phyloP scores from a whole-genome alignment of 306 rosid species.

The Castanopsis chinensis region DNA sequence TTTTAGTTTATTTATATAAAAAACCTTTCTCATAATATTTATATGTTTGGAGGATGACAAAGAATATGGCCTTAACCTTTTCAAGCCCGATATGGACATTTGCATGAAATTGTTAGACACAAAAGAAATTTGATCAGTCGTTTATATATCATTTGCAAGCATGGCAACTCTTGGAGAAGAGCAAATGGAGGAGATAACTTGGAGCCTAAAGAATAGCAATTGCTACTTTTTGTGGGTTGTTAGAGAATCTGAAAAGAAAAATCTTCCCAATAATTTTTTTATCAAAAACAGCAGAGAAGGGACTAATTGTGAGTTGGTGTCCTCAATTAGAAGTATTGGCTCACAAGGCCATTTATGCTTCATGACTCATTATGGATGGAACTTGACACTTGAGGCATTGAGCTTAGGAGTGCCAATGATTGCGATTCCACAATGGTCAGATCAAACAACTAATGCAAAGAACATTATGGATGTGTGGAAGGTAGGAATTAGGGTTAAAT shows the following conservation, averaged over 20 bases:
- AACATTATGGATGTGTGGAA: constrained; percentile 20
- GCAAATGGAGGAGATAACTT: constrained; percentile 14
- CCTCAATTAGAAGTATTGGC: constrained; percentile 12
- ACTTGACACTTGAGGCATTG: constrained; percentile 20
- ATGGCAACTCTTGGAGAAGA: constrained; percentile 9
- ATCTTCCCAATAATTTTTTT: constrained; percentile 15
- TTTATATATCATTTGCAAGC: constrained; percentile 17
- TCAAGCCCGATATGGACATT: constrained; percentile 2
- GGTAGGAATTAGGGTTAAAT: constrained; percentile 7
- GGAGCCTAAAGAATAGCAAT: neutral
- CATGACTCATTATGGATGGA: constrained; percentile 22
- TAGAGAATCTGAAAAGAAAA: constrained; percentile 5
- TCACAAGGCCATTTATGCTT: constrained; percentile 5
- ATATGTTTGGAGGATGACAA: constrained; percentile 20
- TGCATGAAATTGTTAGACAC: constrained; percentile 10
- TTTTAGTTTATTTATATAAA: no score
- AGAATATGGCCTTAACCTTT: constrained; percentile 12
- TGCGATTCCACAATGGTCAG: constrained; percentile 20
- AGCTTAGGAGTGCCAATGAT: constrained; percentile 19
- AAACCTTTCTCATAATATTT: neutral
- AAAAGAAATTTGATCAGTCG: constrained; percentile 12
- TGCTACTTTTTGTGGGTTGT: constrained; percentile 18
- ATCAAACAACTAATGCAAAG: constrained; percentile 20
- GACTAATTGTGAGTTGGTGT: constrained; percentile 17
- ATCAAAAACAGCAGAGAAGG: neutral